Percentiles rank a stretch among this genome's conserved stretches.
Evolutionary conservation across 805 yeast genomes (phyloP).

Genomic region (Barnettozyma salicaria): DNA sequence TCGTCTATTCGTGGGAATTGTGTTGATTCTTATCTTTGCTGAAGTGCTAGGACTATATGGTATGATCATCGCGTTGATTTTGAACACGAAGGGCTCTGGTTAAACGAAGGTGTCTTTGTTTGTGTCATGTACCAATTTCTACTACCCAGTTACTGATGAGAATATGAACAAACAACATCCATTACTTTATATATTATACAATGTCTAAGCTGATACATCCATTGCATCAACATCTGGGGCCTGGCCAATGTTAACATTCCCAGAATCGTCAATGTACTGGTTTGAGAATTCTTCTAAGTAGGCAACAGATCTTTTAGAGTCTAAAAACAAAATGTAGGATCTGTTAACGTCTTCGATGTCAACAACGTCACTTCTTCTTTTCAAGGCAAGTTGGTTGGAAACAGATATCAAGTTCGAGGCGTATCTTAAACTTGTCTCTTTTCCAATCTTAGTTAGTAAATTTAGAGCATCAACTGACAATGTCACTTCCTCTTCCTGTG

Average conservation of each 20-base stretch:
- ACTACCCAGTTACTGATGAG: too few relatives aligned
- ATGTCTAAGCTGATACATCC: conserved; percentile 31
- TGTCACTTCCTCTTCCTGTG: conserved; percentile 91
- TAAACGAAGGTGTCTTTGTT: too few relatives aligned
- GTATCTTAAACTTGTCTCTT: conserved; percentile 86
- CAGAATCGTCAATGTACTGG: conserved; percentile 74
- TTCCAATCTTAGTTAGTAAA: conserved; percentile 81
- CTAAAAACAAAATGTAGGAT: conserved; percentile 80
- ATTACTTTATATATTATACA: background rate
- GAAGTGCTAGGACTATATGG: conserved; percentile 90
- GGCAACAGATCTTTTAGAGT: conserved; percentile 83
- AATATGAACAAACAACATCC: conserved; percentile 1
- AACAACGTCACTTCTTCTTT: conserved; percentile 66
- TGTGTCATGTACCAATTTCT: too few relatives aligned
- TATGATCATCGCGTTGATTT: conserved; percentile 88
- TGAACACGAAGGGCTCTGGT: conserved; percentile 83
- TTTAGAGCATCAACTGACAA: conserved; percentile 77
- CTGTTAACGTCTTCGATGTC: conserved; percentile 82
- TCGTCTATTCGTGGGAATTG: conserved; percentile 82
- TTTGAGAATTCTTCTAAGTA: conserved; percentile 64
- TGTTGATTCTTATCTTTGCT: conserved; percentile 81
- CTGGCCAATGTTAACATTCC: conserved; percentile 55
- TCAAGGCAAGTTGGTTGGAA: conserved; percentile 77
- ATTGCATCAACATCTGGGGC: conserved; percentile 30
- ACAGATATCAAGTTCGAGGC: conserved; percentile 89